Evolutionary conservation across 352 stramenopile genomes (phyloP).

Genomic region (Pythium phragmitis): DNA sequence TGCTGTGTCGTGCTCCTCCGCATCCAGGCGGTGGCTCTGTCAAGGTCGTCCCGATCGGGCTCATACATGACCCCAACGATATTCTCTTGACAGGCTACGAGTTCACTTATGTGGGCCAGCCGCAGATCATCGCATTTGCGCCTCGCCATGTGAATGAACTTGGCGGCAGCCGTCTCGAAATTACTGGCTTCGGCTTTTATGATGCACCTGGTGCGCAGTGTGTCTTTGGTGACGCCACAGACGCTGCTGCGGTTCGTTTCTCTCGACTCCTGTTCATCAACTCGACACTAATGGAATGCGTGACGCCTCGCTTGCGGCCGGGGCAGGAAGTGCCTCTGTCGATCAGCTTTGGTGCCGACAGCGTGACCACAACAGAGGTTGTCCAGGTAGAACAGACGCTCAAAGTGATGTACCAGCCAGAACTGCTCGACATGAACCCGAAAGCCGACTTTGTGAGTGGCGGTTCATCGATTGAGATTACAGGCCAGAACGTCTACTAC

Average conservation of each 20-base stretch:
- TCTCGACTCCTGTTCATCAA: conserved; percentile 10
- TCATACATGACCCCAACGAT: conserved; percentile 17
- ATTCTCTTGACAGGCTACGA: conserved; percentile 4
- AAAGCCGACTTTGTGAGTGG: conserved; percentile 16
- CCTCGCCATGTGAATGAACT: conserved; percentile 18
- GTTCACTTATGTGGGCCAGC: conserved; percentile 17
- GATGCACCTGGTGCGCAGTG: conserved; percentile 11
- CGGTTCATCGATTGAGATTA: conserved; percentile 16
- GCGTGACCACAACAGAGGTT: not conserved
- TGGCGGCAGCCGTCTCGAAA: conserved; percentile 5
- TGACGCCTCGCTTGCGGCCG: conserved; percentile 11
- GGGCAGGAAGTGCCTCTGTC: not conserved
- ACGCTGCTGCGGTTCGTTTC: not conserved
- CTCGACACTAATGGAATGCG: conserved; percentile 11
- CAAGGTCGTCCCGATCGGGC: conserved; percentile 4
- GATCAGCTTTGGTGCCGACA: conserved; percentile 3
- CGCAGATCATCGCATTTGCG: conserved; percentile 14
- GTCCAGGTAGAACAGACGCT: conserved; percentile 3
- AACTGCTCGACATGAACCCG: conserved; percentile 13
- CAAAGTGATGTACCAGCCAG: conserved; percentile 7
- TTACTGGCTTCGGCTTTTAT: conserved; percentile 18
- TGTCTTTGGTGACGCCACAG: conserved; percentile 11
- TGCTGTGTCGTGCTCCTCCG: conserved; percentile 19
- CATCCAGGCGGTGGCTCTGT: not conserved
- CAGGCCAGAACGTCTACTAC: conserved; percentile 21